These are phyloP conservation scores for Termitomyces sp. DNA, from an alignment of 768 basidiomycete genomes.

Conservation along the genomic window DNA sequence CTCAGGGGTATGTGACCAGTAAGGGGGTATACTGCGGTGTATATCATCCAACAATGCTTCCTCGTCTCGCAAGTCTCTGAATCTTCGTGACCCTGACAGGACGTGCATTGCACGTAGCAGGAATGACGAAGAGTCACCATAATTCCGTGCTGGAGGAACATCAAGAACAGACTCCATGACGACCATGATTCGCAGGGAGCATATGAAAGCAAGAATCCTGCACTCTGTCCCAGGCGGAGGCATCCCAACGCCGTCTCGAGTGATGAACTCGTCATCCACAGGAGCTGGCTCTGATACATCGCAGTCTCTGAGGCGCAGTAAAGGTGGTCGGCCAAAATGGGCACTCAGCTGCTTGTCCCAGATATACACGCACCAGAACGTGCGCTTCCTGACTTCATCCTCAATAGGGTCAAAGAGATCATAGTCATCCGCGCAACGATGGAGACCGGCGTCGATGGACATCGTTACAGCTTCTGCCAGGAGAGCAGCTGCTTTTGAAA, in stretches of 20 bases:
- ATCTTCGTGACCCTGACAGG: conserved; percentile 57
- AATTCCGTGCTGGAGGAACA: conserved; percentile 63
- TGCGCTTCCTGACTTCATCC: conserved; percentile 88
- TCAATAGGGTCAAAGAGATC: conserved; percentile 88
- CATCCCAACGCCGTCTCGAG: conserved; percentile 59
- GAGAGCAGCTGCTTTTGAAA: conserved; percentile 82
- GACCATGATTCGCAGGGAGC: conserved; percentile 73
- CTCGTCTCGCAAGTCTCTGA: conserved; percentile 72
- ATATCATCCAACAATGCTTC: conserved; percentile 81
- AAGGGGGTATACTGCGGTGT: conserved; percentile 61
- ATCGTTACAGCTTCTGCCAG: conserved; percentile 86
- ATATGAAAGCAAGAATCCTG: conserved; percentile 79
- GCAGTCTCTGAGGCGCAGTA: conserved; percentile 85
- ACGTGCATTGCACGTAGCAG: conserved; percentile 66
- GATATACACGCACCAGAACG: conserved; percentile 94
- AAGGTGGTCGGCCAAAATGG: conserved; percentile 85
- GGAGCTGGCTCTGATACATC: conserved; percentile 85
- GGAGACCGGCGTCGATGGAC: conserved; percentile 84
- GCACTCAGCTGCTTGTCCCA: conserved; percentile 94
- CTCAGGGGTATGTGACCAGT: conserved; percentile 79
- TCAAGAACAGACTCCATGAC: conserved; percentile 88
- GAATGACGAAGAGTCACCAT: conserved; percentile 73
- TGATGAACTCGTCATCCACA: conserved; percentile 88
- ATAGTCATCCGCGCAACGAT: conserved; percentile 82
- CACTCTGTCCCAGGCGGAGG: conserved; percentile 73